Percentiles rank a stretch among this genome's conserved stretches.
Evolutionary conservation across 2,329 filamentous ascomycete genomes (phyloP).

Genomic region (Fusarium sp.): DNA sequence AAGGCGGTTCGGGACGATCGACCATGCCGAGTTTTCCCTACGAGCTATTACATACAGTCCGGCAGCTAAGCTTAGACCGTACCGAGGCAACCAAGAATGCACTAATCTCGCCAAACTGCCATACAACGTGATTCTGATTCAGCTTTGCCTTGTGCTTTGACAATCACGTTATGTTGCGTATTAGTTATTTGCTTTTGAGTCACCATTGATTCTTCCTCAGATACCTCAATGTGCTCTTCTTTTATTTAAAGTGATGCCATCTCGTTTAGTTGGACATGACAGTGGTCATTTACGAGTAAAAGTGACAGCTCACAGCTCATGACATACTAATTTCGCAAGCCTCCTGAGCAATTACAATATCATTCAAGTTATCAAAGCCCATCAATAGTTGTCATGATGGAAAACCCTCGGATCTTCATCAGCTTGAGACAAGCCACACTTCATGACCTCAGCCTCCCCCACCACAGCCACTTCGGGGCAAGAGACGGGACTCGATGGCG

Average conservation of each 20-base stretch:
- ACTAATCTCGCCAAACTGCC: constrained; percentile 36
- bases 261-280: background rate
- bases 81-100: constrained; percentile 11
- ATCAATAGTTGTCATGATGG: background rate
- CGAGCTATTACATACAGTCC: background rate
- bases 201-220: background rate
- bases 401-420: background rate
- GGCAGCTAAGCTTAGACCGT: constrained; percentile 3
- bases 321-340: background rate
- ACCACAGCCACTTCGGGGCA: constrained; percentile 33
- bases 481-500: constrained; percentile 18
- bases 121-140: constrained; percentile 30
- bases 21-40: constrained; percentile 27
- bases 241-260: background rate
- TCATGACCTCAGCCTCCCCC: constrained; percentile 41
- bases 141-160: constrained; percentile 6
- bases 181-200: background rate
- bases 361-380: background rate
- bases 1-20: constrained; percentile 34
- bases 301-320: background rate
- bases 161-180: constrained; percentile 8
- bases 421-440: constrained; percentile 20
- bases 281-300: background rate
- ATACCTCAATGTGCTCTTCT: background rate
- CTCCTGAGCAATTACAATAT: background rate